A percentile compares a stretch with the other conserved stretches of the same genome.
These are phyloP conservation scores for Neurospora sp. DNA, from an alignment of 2,329 filamentous ascomycete species.

Conservation along the genomic window DNA sequence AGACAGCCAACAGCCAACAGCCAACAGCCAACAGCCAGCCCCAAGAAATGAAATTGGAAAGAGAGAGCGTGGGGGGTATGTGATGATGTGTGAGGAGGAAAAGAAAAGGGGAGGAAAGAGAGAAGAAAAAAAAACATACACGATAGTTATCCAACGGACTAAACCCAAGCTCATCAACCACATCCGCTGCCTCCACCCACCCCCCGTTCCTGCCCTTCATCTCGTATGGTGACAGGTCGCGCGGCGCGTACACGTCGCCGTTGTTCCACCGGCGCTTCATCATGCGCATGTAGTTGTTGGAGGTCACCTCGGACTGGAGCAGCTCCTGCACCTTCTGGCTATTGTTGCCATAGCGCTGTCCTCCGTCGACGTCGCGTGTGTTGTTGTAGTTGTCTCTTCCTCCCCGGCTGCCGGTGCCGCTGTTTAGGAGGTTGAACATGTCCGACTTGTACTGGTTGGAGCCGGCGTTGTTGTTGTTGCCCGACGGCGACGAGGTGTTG, in stretches of 20 bases:
- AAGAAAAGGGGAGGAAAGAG: neutral
- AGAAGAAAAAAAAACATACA: conserved; percentile 38
- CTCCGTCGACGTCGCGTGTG: neutral
- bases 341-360: neutral
- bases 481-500: neutral
- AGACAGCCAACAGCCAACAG: neutral
- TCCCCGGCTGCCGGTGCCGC: neutral
- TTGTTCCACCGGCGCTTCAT: conserved; percentile 60
- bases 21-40: too few relatives aligned
- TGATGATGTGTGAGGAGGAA: too few relatives aligned
- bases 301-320: neutral
- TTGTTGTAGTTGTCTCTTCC: neutral
- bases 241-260: conserved; percentile 85
- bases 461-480: neutral
- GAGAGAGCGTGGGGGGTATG: neutral
- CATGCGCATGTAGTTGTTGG: conserved; percentile 48
- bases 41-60: neutral
- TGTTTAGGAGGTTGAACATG: neutral
- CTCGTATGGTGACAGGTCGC: conserved; percentile 71
- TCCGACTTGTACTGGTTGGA: neutral
- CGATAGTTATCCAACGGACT: conserved; percentile 81
- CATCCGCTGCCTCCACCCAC: conserved; percentile 50
- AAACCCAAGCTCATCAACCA: conserved; percentile 69
- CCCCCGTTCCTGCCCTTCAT: conserved; percentile 53
- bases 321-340: neutral